A percentile compares a stretch with the other conserved stretches of the same genome.
Conservation (phyloP, 208 protist species). For the Wallacemonas sp. region DNA sequence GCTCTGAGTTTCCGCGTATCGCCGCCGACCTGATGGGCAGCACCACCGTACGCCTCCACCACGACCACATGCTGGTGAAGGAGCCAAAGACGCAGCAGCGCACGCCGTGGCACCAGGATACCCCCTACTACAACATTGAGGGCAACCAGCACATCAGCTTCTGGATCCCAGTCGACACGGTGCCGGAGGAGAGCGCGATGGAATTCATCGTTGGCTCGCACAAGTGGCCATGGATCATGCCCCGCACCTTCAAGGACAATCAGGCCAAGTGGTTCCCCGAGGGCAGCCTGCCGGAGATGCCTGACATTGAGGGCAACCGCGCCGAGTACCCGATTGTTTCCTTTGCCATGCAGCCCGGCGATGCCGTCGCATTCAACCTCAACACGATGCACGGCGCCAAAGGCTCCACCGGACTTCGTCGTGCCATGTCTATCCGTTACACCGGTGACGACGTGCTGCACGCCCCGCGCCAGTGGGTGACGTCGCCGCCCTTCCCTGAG, state of each 20-base stretch:
- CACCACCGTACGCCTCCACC: conserved; percentile 28
- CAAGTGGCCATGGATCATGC: conserved; percentile 42
- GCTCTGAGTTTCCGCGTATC: conserved; percentile 20
- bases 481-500: conserved; percentile 31
- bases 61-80: conserved; percentile 50
- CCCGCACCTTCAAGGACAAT: conserved; percentile 46
- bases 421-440: conserved; percentile 38
- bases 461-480: conserved; percentile 35
- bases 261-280: conserved; percentile 43
- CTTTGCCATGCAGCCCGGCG: conserved; percentile 30
- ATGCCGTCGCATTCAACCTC: conserved; percentile 39
- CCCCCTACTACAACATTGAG: conserved; percentile 52
- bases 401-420: conserved; percentile 27
- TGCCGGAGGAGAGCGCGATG: conserved; percentile 34
- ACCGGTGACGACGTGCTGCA: conserved; percentile 34
- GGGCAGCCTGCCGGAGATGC: conserved; percentile 35
- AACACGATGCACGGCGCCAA: conserved; percentile 37
- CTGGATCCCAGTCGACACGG: conserved; percentile 41
- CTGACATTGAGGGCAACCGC: conserved; percentile 28
- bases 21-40: conserved; percentile 31
- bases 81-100: conserved; percentile 35
- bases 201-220: conserved; percentile 43
- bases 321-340: conserved; percentile 21
- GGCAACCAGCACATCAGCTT: conserved; percentile 47
- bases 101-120: conserved; percentile 50